phyloP scores from a whole-genome alignment of 2,329 filamentous ascomycete species.

The Hypoxylon sp. region DNA sequence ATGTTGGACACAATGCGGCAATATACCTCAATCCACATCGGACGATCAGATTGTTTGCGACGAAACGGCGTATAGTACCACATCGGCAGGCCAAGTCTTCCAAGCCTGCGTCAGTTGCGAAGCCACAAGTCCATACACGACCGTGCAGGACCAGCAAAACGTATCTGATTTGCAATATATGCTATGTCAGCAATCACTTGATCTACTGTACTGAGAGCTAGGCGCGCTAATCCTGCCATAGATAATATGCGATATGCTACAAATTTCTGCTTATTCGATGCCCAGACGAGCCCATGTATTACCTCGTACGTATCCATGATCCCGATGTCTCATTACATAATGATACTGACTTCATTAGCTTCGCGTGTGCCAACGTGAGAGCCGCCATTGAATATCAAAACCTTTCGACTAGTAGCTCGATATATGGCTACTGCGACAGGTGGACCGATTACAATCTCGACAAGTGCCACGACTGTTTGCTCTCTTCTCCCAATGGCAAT shows the following conservation, averaged over 20 bases:
- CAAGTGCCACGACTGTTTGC: slow-evolving; percentile 67
- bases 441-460: slow-evolving; percentile 61
- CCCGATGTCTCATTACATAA: background rate
- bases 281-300: slow-evolving; percentile 64
- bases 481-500: slow-evolving; percentile 54
- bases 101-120: slow-evolving; percentile 69
- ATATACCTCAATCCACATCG: slow-evolving; percentile 64
- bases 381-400: slow-evolving; percentile 65
- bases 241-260: slow-evolving; percentile 72
- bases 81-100: slow-evolving; percentile 64
- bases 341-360: slow-evolving; percentile 58
- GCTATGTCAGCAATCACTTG: slow-evolving; percentile 65
- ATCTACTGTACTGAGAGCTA: background rate
- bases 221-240: slow-evolving; percentile 52
- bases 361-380: slow-evolving; percentile 66
- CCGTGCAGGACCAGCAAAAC: slow-evolving; percentile 54
- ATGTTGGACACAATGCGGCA: slow-evolving; percentile 68
- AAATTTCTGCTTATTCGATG: slow-evolving; percentile 68
- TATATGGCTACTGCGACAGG: slow-evolving; percentile 68
- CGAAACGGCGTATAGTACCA: slow-evolving; percentile 57
- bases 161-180: slow-evolving; percentile 67
- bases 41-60: slow-evolving; percentile 65
- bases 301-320: slow-evolving; percentile 62
- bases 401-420: slow-evolving; percentile 61
- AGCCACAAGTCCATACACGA: slow-evolving; percentile 63